Percentiles rank a stretch among this genome's conserved stretches.
These are phyloP conservation scores for Nectriaceae sp. DNA, from an alignment of 2,329 filamentous ascomycete genomes.

Conservation along the genomic window DNA sequence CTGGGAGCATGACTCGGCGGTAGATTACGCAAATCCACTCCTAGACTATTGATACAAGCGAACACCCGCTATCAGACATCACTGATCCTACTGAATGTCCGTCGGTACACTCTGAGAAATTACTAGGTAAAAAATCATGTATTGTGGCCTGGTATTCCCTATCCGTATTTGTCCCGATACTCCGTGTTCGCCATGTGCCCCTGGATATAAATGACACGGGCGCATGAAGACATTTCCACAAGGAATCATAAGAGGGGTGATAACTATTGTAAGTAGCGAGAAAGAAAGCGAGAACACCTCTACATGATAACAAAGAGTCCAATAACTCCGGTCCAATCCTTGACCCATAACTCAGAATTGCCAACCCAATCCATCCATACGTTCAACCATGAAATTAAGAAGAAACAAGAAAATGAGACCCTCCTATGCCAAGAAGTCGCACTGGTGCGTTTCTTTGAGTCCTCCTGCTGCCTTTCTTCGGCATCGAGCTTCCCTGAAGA, in stretches of 20 bases:
- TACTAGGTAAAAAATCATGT: too few species aligned
- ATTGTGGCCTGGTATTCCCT: neutral
- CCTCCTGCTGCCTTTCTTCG: constrained; percentile 11
- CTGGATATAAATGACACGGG: neutral
- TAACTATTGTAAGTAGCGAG: too few species aligned
- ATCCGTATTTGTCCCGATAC: neutral
- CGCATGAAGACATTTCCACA: constrained; percentile 10
- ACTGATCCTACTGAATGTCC: too few species aligned
- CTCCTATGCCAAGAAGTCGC: constrained; percentile 15
- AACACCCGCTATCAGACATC: too few species aligned
- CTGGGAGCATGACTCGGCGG: too few species aligned
- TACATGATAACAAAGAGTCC: constrained; percentile 28
- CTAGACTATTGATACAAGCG: too few species aligned
- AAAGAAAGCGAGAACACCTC: too few species aligned
- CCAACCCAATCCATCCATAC: constrained; percentile 14
- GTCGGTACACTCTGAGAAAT: too few species aligned
- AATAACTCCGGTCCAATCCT: constrained; percentile 25
- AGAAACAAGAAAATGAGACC: constrained; percentile 11
- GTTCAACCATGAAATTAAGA: neutral
- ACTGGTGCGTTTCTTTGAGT: constrained; percentile 10
- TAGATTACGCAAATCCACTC: too few species aligned
- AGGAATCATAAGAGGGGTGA: constrained; percentile 18
- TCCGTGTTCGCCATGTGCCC: neutral
- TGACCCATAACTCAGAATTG: constrained; percentile 21
- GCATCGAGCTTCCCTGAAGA: constrained; percentile 14